Base-by-base conservation (phyloP, 257 asterid genomes). In the Euphrasia confusa region DNA sequence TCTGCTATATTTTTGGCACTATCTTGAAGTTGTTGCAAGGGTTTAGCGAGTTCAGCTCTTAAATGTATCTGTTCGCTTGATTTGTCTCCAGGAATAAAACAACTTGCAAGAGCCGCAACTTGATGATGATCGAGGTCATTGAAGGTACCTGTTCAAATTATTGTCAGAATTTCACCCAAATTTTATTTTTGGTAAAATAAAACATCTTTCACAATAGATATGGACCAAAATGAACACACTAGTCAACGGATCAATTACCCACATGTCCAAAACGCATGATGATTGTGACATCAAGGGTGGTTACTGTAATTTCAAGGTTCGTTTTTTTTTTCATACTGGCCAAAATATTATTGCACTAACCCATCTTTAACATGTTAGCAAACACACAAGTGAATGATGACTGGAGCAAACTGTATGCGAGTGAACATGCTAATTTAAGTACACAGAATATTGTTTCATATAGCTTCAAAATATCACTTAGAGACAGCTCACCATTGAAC, bases 1-100 rank as follows among this genome's bases (percentile, higher is more conserved):
- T 92, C 97, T 48, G 99, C 97, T 76, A 93, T 93, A 77, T 78
- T 82, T 82, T 84, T 81, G 33, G 99, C 97, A 80, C 94, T 87
- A 53, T 89, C 97, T 76, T 81, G 96, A 69, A 93, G 99, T 72
- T 93, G 99, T 66, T 93, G 95, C 76, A 93, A 74, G 58, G 97
- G 97, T 77, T 77, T 85, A 75, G 84, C 78, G 71, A 93, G 97
- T 78, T 85, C 96, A 18, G 94, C 97, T 79, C 92, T 80, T 76
- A 93, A 78, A 65, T 87, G 86, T 74, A 78, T 85, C 74, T 88
- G 95, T 63, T 93, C 92, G 40, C 56, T 66, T 45, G 97, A 83
- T 77, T 62, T 85, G 65, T 93, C 99, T 18, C 96, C 93, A 49
- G 96, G 99, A 60, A 93, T 75, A 71, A 93, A 93, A 81, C 97